phyloP scores from a whole-genome alignment of 305 asterid genomes.

The Fraxinus nigra region DNA sequence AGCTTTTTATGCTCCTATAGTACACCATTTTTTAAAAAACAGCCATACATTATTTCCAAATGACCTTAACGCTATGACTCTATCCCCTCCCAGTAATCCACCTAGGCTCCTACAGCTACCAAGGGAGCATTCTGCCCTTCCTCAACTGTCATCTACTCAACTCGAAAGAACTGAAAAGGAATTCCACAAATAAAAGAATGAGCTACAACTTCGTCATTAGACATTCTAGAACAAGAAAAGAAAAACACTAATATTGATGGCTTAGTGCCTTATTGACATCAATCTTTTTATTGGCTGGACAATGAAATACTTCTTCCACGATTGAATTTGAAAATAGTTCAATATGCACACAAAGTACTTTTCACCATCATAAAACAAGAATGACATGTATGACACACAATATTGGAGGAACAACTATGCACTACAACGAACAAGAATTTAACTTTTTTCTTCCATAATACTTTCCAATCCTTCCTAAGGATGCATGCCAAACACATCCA shows the following conservation, averaged over 20 bases:
- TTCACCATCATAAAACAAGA: neutral
- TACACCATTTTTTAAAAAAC: neutral
- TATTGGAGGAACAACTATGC: too few relatives aligned
- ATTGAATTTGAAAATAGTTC: neutral
- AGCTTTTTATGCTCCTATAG: neutral
- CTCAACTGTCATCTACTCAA: neutral
- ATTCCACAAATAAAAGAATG: neutral
- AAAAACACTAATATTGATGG: neutral
- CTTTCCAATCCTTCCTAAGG: too few relatives aligned
- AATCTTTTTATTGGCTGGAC: neutral
- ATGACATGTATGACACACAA: neutral
- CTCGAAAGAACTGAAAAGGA: neutral
- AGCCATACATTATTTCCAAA: neutral
- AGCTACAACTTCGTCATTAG: neutral
- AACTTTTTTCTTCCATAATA: too few relatives aligned
- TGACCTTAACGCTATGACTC: neutral
- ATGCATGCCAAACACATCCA: too few relatives aligned
- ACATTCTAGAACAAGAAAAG: neutral
- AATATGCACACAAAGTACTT: neutral
- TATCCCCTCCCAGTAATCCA: neutral
- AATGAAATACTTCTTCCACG: neutral
- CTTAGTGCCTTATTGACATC: neutral
- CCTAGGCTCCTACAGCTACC: neutral
- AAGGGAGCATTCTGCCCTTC: neutral
- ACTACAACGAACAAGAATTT: too few relatives aligned